phyloP scores from a whole-genome alignment of 345 rosid genomes.

The Syzygium aqueum region DNA sequence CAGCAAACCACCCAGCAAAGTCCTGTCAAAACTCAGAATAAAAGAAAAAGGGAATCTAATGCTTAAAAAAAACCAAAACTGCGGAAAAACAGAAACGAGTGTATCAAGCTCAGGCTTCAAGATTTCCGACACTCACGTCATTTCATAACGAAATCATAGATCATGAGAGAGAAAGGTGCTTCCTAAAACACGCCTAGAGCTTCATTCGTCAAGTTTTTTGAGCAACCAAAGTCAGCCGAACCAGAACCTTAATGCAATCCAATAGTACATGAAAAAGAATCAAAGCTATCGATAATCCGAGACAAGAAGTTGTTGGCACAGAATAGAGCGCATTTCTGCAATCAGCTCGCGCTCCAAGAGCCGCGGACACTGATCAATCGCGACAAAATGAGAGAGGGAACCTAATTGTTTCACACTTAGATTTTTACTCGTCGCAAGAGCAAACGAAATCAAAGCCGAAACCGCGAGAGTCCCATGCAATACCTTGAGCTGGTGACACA shows the following conservation, averaged over 20 bases:
- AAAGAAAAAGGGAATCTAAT: background rate
- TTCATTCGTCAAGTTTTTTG: background rate
- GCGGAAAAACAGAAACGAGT: background rate
- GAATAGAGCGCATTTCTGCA: background rate
- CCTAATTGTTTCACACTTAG: background rate
- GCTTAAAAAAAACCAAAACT: background rate
- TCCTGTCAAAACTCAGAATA: background rate
- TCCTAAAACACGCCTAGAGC: background rate
- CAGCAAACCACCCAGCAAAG: background rate
- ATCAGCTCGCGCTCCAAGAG: background rate
- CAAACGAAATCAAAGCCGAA: background rate
- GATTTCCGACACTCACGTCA: background rate
- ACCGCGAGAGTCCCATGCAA: background rate
- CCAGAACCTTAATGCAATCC: background rate
- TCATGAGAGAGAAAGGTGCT: background rate
- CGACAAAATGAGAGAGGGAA: background rate
- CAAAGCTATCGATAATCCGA: background rate
- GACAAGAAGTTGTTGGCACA: background rate
- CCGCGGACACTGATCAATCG: background rate
- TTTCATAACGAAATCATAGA: background rate
- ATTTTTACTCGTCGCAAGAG: background rate
- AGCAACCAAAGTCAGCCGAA: background rate
- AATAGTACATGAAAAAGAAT: background rate
- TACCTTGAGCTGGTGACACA: conserved; percentile 86
- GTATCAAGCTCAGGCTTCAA: background rate